Conservation (phyloP, 2,329 filamentous ascomycete genomes). For the Didymella segeticola region DNA sequence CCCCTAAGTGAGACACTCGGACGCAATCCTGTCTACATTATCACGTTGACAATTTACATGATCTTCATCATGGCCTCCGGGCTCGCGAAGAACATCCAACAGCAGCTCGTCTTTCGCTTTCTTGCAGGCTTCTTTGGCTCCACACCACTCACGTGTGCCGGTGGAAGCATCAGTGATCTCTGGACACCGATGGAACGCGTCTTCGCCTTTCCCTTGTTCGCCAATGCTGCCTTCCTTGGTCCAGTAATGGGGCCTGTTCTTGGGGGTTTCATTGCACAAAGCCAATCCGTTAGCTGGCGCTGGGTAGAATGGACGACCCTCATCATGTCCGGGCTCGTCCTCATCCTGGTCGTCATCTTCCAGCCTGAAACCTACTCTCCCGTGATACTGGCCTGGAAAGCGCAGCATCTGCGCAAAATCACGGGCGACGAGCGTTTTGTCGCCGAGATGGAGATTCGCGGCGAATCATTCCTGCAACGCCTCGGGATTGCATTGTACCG, state of each 20-base stretch:
- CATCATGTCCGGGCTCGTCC: slow-evolving; percentile 29
- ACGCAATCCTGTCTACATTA: slow-evolving; percentile 47
- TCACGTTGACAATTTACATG: slow-evolving; percentile 33
- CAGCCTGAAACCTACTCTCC: slow-evolving; percentile 33
- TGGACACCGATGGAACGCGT: slow-evolving; percentile 31
- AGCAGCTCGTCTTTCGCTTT: slow-evolving; percentile 57
- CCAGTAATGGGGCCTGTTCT: slow-evolving; percentile 55
- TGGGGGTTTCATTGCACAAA: slow-evolving; percentile 32
- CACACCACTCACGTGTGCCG: slow-evolving; percentile 31
- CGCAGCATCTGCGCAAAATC: slow-evolving; percentile 35
- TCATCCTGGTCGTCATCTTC: slow-evolving; percentile 22
- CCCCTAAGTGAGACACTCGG: slow-evolving; percentile 59
- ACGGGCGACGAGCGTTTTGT: slow-evolving; percentile 53
- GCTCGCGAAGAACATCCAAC: slow-evolving; percentile 55
- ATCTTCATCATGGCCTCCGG: slow-evolving; percentile 44
- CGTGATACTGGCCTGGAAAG: slow-evolving; percentile 43
- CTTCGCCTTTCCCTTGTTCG: slow-evolving; percentile 37
- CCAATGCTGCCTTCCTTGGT: slow-evolving; percentile 25
- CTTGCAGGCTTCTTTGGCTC: slow-evolving; percentile 58
- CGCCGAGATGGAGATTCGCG: slow-evolving; percentile 55
- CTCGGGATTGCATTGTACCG: slow-evolving; percentile 50
- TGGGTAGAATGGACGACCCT: slow-evolving; percentile 39
- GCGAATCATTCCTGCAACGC: slow-evolving; percentile 47
- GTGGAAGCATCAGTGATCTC: slow-evolving; percentile 29
- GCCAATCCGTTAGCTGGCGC: slow-evolving; percentile 28